phyloP scores from a whole-genome alignment of 2,329 filamentous ascomycete species.

The Onygenales sp. region DNA sequence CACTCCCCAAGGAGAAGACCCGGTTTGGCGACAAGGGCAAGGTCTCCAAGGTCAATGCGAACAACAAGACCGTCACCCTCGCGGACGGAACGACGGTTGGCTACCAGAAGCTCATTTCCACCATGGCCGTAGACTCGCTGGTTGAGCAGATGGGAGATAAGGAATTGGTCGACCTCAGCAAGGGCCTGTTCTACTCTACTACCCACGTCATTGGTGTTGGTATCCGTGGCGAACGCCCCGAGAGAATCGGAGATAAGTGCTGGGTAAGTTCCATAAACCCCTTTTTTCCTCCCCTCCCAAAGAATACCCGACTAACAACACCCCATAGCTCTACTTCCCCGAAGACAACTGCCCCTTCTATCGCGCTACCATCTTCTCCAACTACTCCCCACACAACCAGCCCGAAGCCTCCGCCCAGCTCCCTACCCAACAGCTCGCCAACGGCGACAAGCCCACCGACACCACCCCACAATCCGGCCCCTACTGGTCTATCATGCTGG shows the following conservation, averaged over 20 bases:
- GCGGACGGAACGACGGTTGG: conserved; percentile 78
- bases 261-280: conserved; percentile 52
- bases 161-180: conserved; percentile 72
- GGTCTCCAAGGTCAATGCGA: conserved; percentile 79
- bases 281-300: not conserved
- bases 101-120: conserved; percentile 88
- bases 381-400: conserved; percentile 99
- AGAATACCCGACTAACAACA: not conserved
- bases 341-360: conserved; percentile 99
- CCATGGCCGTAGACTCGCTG: conserved; percentile 89
- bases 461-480: conserved; percentile 66
- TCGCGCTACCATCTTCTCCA: conserved; percentile 98
- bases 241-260: conserved; percentile 98
- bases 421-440: conserved; percentile 71
- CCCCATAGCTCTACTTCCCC: conserved; percentile 77
- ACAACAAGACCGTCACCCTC: conserved; percentile 72
- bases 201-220: conserved; percentile 97
- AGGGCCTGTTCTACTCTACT: conserved; percentile 90
- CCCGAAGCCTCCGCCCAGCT: conserved; percentile 74
- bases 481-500: conserved; percentile 99
- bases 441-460: conserved; percentile 71
- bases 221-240: conserved; percentile 80
- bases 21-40: conserved; percentile 76
- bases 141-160: conserved; percentile 80
- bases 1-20: conserved; percentile 83